These are phyloP conservation scores for Lentinula boryana DNA, from an alignment of 768 basidiomycete genomes.

Conservation along the genomic window DNA sequence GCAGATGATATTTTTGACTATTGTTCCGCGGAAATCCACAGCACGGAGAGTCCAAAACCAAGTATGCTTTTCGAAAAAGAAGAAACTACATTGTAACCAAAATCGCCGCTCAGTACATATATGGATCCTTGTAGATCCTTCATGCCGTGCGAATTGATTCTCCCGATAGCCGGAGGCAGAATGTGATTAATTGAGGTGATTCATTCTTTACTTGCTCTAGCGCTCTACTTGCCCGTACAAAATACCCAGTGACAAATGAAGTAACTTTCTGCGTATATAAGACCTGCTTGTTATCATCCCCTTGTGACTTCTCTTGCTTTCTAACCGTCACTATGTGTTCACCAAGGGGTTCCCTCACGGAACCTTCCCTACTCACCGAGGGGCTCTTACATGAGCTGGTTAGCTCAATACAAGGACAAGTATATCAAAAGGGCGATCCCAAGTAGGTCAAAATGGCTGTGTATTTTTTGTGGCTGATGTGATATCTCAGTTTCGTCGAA, in stretches of 20 bases:
- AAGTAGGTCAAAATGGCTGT: constrained; percentile 11
- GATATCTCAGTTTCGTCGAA: constrained; percentile 34
- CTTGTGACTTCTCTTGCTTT: not conserved
- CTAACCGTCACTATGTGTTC: not conserved
- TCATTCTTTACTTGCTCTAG: not conserved
- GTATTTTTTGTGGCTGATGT: not conserved
- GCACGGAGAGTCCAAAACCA: too few relatives aligned
- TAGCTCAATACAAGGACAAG: constrained; percentile 19
- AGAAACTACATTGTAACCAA: not conserved
- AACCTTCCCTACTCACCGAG: constrained; percentile 2
- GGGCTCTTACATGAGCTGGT: constrained; percentile 14
- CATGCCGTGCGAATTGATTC: not conserved
- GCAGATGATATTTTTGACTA: too few relatives aligned
- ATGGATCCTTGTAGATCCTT: not conserved
- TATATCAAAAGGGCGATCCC: constrained; percentile 20
- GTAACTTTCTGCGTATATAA: not conserved
- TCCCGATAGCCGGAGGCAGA: not conserved
- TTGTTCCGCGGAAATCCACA: too few relatives aligned
- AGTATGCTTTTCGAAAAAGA: not conserved
- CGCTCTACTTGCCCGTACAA: not conserved
- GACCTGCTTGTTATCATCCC: not conserved
- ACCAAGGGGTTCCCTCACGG: not conserved
- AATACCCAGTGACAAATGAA: not conserved
- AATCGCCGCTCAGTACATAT: not conserved
- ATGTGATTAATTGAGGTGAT: not conserved